phyloP scores from a whole-genome alignment of 148 eudicot species.

The Salicornia ramosissima region DNA sequence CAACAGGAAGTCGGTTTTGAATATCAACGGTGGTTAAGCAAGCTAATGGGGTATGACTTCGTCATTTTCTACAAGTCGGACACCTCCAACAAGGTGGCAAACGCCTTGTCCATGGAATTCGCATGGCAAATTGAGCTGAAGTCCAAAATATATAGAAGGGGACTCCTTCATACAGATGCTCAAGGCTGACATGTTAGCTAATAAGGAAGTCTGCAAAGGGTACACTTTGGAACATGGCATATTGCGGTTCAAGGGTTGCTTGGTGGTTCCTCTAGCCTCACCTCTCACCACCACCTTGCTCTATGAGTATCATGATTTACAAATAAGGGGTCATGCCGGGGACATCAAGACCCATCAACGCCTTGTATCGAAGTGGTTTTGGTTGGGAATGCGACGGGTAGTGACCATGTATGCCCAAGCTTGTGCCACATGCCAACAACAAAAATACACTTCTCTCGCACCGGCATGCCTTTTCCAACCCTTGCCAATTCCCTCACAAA shows the following conservation, averaged over 20 bases:
- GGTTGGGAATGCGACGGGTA: not conserved
- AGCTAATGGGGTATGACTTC: no score
- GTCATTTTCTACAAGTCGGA: no score
- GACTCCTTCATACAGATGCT: no score
- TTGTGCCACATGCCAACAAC: not conserved
- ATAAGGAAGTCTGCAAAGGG: no score
- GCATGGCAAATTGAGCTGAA: no score
- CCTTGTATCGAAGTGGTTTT: not conserved
- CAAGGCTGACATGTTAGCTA: no score
- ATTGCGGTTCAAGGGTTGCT: not conserved
- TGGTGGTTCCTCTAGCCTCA: not conserved
- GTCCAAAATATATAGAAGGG: no score
- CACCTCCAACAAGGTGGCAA: no score
- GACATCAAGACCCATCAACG: not conserved
- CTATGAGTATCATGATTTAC: not conserved
- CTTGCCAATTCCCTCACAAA: not conserved
- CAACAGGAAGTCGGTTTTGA: no score
- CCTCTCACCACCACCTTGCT: not conserved
- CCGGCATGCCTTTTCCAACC: not conserved
- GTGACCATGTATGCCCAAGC: not conserved
- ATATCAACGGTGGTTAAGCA: no score
- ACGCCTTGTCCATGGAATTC: no score
- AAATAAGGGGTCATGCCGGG: not conserved
- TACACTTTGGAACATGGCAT: no score
- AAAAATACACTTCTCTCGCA: not conserved